Conservation (phyloP, 2,329 filamentous ascomycete species). For the Fusarium sp. region DNA sequence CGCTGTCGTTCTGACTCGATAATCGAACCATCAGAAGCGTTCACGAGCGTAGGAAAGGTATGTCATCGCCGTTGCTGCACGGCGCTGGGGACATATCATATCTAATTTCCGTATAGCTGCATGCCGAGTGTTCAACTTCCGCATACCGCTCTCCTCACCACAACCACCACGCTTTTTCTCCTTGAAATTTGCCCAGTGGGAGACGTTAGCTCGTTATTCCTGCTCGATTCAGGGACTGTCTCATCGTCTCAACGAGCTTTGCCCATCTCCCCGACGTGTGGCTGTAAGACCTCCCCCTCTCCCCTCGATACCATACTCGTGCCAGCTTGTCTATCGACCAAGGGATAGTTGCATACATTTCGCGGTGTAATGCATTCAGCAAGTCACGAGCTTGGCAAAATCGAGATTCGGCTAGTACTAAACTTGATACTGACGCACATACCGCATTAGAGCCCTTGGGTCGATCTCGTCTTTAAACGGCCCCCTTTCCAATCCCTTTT, state of each 20-base stretch:
- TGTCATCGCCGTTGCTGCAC: slow-evolving; percentile 23
- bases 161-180: slow-evolving; percentile 53
- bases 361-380: background rate
- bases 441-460: slow-evolving; percentile 53
- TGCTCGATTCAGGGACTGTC: slow-evolving; percentile 58
- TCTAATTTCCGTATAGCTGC: slow-evolving; percentile 49
- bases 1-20: slow-evolving; percentile 10
- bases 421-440: slow-evolving; percentile 47
- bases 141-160: slow-evolving; percentile 52
- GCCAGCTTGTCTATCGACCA: slow-evolving; percentile 42
- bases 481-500: slow-evolving; percentile 57
- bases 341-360: slow-evolving; percentile 38
- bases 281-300: slow-evolving; percentile 60
- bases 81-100: slow-evolving; percentile 16
- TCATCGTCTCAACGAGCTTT: slow-evolving; percentile 56
- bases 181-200: slow-evolving; percentile 61
- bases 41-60: slow-evolving; percentile 40
- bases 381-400: slow-evolving; percentile 28
- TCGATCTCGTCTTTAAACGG: slow-evolving; percentile 59
- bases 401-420: slow-evolving; percentile 36
- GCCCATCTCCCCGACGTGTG: slow-evolving; percentile 53
- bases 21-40: slow-evolving; percentile 19
- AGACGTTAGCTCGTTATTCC: slow-evolving; percentile 74
- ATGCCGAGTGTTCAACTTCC: slow-evolving; percentile 48
- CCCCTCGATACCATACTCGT: slow-evolving; percentile 37